Conservation (phyloP, 805 yeast genomes). For the Metschnikowia gruessii region DNA sequence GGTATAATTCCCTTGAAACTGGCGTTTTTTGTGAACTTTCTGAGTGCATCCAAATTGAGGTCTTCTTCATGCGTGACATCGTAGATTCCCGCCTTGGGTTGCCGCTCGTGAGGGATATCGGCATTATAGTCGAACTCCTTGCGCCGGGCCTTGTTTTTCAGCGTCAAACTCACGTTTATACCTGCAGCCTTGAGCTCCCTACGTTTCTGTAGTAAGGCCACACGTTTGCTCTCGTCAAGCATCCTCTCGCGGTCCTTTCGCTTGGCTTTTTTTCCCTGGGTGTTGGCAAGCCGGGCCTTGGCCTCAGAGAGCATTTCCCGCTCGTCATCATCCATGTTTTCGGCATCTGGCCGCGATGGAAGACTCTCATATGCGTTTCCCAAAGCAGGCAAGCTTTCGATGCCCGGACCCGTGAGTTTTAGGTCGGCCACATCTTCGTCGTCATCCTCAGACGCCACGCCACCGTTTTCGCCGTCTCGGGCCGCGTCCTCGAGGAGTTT, state of each 20-base stretch:
- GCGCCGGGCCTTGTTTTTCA: constrained; percentile 50
- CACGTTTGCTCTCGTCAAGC: constrained; percentile 71
- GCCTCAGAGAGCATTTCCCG: constrained; percentile 94
- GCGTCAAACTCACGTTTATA: constrained; percentile 48
- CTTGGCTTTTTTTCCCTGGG: constrained; percentile 93
- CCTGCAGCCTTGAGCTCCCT: constrained; percentile 84
- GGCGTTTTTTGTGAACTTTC: constrained; percentile 44
- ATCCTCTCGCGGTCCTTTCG: constrained; percentile 82
- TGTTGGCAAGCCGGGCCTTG: constrained; percentile 82
- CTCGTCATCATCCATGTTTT: constrained; percentile 82
- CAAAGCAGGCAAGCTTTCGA: constrained; percentile 46
- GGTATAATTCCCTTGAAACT: constrained; percentile 44
- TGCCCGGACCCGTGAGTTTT: constrained; percentile 50
- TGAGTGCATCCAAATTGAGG: constrained; percentile 36
- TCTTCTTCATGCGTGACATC: constrained; percentile 61
- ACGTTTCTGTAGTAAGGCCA: constrained; percentile 74
- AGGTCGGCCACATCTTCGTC: constrained; percentile 27
- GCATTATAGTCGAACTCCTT: constrained; percentile 77
- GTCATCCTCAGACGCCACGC: constrained; percentile 28
- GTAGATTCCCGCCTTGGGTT: constrained; percentile 64
- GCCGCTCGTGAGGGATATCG: constrained; percentile 76
- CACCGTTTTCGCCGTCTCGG: constrained; percentile 10
- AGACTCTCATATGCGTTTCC: constrained; percentile 62
- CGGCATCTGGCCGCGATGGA: constrained; percentile 79
- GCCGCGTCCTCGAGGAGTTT: constrained; percentile 54